Evolutionary conservation across 805 yeast genomes (phyloP).

Genomic region (Lipomyces chichibuensis): DNA sequence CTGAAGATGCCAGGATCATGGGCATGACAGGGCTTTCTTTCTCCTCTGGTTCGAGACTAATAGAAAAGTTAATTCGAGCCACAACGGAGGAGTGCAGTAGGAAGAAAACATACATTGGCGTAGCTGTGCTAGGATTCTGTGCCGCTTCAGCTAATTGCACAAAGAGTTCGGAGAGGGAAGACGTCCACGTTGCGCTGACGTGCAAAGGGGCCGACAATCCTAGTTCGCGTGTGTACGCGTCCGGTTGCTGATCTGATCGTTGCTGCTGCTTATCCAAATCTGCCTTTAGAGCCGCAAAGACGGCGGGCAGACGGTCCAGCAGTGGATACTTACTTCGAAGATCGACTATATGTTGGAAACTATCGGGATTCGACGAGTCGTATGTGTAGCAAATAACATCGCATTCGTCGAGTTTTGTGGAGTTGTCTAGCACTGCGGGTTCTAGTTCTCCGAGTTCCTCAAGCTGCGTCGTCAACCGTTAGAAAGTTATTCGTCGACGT

Average conservation of each 20-base stretch:
- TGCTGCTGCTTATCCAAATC: slow-evolving; percentile 96
- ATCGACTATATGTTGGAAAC: slow-evolving; percentile 79
- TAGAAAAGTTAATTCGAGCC: neutral
- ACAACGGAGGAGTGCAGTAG: neutral
- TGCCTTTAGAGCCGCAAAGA: slow-evolving; percentile 91
- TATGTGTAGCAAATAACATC: slow-evolving; percentile 89
- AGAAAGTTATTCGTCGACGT: neutral
- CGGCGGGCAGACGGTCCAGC: slow-evolving; percentile 71
- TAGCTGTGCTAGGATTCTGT: slow-evolving; percentile 70
- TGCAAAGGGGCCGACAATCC: slow-evolving; percentile 81
- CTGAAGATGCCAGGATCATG: slow-evolving; percentile 66
- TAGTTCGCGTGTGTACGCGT: slow-evolving; percentile 70
- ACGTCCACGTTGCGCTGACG: slow-evolving; percentile 86
- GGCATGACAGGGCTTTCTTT: slow-evolving; percentile 55
- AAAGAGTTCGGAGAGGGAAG: slow-evolving; percentile 77
- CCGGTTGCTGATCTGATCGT: slow-evolving; percentile 82
- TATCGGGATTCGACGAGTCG: slow-evolving; percentile 95
- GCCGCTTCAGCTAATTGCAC: slow-evolving; percentile 89
- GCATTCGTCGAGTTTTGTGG: slow-evolving; percentile 71
- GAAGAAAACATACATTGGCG: slow-evolving; percentile 45
- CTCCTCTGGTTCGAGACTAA: slow-evolving; percentile 53
- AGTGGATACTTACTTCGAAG: slow-evolving; percentile 58
- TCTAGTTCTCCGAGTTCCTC: slow-evolving; percentile 90
- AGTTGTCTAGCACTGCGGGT: slow-evolving; percentile 76
- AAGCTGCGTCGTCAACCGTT: slow-evolving; percentile 41